phyloP scores from a whole-genome alignment of 1,284 basidiomycete species.

The Pyrrhoderma noxium region DNA sequence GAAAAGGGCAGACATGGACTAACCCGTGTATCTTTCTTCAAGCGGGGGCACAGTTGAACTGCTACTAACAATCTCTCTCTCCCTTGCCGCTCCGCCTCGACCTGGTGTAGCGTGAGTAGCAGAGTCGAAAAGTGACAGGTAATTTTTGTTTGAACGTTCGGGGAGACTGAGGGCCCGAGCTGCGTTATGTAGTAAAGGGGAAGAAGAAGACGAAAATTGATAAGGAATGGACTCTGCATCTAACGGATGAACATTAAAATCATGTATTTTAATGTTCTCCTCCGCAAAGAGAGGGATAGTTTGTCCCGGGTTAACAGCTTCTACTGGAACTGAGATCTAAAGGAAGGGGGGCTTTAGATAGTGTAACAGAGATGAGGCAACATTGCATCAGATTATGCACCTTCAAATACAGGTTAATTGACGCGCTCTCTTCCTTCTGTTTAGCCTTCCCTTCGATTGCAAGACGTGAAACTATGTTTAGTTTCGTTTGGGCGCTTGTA shows the following conservation, averaged over 20 bases:
- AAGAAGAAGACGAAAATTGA: conserved; percentile 58
- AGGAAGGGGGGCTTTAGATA: conserved; percentile 1
- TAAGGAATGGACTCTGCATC: conserved; percentile 64
- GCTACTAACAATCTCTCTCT: conserved; percentile 18
- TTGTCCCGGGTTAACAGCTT: conserved; percentile 53
- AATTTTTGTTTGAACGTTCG: conserved; percentile 49
- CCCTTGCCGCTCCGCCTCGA: conserved; percentile 24
- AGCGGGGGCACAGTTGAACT: conserved; percentile 33
- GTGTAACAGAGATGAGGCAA: not conserved
- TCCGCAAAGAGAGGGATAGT: conserved; percentile 70
- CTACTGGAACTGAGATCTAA: conserved; percentile 61
- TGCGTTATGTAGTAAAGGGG: conserved; percentile 58
- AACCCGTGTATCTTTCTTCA: conserved; percentile 45
- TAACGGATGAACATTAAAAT: conserved; percentile 66
- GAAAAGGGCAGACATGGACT: too few relatives aligned
- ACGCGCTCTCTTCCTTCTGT: conserved; percentile 52
- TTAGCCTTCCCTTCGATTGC: conserved; percentile 67
- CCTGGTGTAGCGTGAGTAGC: conserved; percentile 32
- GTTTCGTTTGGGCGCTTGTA: conserved; percentile 32
- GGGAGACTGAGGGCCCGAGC: conserved; percentile 62
- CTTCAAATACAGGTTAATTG: conserved; percentile 70
- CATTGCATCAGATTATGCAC: conserved; percentile 32
- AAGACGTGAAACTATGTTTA: conserved; percentile 65
- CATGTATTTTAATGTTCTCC: conserved; percentile 67
- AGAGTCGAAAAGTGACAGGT: conserved; percentile 47